These are phyloP conservation scores for Verticillium longisporum DNA, from an alignment of 2,329 filamentous ascomycete genomes.

Conservation along the genomic window DNA sequence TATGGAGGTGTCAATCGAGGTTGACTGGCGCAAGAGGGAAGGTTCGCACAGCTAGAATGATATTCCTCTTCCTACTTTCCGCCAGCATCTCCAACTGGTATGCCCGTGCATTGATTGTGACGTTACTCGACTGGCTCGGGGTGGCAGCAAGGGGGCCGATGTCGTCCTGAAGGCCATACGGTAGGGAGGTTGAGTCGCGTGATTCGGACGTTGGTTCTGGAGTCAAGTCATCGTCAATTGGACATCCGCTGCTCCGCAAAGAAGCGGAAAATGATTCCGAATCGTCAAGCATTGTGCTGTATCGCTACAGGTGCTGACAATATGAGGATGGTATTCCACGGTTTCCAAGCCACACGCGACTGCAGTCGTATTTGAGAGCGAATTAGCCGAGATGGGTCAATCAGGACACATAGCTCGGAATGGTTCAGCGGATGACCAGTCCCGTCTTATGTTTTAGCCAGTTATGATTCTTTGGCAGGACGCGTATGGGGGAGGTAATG, in stretches of 20 bases:
- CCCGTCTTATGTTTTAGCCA: no score
- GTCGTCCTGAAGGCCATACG: neutral
- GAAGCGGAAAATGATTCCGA: neutral
- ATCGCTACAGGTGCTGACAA: neutral
- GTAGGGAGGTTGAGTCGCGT: neutral
- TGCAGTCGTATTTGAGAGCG: no score
- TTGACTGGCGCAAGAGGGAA: neutral
- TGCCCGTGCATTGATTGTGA: conserved; percentile 40
- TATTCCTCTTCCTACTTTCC: conserved; percentile 59
- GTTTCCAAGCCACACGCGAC: no score
- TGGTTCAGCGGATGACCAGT: no score
- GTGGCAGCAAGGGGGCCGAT: neutral
- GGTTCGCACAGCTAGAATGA: conserved; percentile 59
- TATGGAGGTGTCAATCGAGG: conserved; percentile 19
- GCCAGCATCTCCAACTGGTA: conserved; percentile 76
- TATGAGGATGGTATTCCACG: neutral
- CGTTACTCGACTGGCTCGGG: neutral
- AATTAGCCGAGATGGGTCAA: no score
- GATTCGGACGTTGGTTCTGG: neutral
- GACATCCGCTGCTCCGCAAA: neutral
- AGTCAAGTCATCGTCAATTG: neutral
- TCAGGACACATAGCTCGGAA: no score
- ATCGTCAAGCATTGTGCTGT: neutral
- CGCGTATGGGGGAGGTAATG: no score
- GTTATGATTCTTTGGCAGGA: no score